Base-by-base conservation (phyloP, 345 rosid genomes). In the Cardamine chenopodiifolia region DNA sequence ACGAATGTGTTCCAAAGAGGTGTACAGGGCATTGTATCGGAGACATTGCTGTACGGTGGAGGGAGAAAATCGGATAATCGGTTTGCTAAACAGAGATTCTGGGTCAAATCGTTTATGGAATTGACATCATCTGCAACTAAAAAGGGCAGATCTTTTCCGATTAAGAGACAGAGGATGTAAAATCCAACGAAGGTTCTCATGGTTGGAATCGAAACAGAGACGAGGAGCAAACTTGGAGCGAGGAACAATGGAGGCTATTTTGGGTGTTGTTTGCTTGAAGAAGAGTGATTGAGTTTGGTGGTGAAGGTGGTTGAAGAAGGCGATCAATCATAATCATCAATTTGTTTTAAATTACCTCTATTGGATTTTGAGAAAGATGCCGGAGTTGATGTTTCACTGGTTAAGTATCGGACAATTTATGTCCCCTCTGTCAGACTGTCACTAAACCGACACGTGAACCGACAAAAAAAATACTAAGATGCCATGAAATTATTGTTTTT, bases 1-100 rank as follows among this genome's bases (percentile, higher is more conserved):
- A 88, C 69, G 59, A 86, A 88, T 58, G 83, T 84, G 81, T 94
- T 87, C 98, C 98, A 91, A 61, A 91, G 66, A 17, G 91, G 91
- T 45, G 83, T 56, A 71, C 98, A 91, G 1, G 79, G 64, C 78
- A 87, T 75, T 5, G 57, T 28, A 50, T 84, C 85, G 20, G 97
- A 84, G 62, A 86, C 66, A 61, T 87, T 91, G 49, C 79, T 82
- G 62, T 90, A 91, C 1, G 98, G 97, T 7, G 95, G 97, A 59
- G 95, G 87, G 65, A 91, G 96, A 48, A 91, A 82, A 25, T 49
- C 74, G 8, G 82, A 78, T 62, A 85, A 54, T 54, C 88, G 87
- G 13, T 71, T 81, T 13, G 77, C 70, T 20, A 80, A 80, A 72
- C 98, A 94, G 58, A 88, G 89, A 67, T 58, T 70, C 4, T 72